A percentile compares a stretch with the other conserved stretches of the same genome.
These are phyloP conservation scores for Candida endomychidarum DNA, from an alignment of 805 yeast genomes.

Conservation along the genomic window DNA sequence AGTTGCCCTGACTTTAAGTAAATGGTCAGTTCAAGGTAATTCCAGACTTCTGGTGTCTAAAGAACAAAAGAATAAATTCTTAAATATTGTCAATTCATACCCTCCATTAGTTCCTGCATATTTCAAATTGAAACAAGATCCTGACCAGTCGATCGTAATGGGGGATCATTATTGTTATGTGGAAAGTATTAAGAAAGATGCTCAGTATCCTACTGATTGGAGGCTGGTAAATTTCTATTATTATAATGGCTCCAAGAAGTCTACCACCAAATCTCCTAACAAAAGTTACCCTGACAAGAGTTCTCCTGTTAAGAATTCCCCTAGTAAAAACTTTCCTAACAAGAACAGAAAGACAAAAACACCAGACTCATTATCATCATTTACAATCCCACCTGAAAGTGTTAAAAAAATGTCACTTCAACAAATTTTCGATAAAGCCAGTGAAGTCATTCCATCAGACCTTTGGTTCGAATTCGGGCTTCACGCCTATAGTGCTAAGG, in stretches of 20 bases:
- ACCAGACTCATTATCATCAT: slow-evolving; percentile 51
- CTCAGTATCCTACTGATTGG: slow-evolving; percentile 13
- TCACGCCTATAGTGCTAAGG: slow-evolving; percentile 64
- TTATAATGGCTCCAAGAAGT: no score
- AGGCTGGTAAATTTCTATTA: slow-evolving; percentile 25
- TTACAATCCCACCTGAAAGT: slow-evolving; percentile 54
- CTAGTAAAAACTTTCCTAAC: slow-evolving; percentile 15
- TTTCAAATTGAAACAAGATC: slow-evolving; percentile 7
- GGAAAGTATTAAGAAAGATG: slow-evolving; percentile 27
- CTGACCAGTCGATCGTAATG: slow-evolving; percentile 20
- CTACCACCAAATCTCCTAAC: slow-evolving; percentile 58
- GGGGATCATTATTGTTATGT: slow-evolving; percentile 46
- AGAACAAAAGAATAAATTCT: slow-evolving; percentile 43
- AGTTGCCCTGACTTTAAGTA: slow-evolving; percentile 59
- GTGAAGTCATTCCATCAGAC: slow-evolving; percentile 57
- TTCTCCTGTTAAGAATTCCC: no score
- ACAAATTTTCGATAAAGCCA: slow-evolving; percentile 64
- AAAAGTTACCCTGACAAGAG: no score
- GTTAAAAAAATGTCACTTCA: slow-evolving; percentile 54
- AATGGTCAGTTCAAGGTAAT: slow-evolving; percentile 52
- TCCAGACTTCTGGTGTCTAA: slow-evolving; percentile 46
- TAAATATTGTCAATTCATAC: slow-evolving; percentile 53
- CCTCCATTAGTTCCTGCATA: slow-evolving; percentile 48
- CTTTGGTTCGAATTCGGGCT: slow-evolving; percentile 63
- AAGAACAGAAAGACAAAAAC: background rate